Base-by-base conservation (phyloP, 1,284 basidiomycete species). In the Termitomyces sp. region DNA sequence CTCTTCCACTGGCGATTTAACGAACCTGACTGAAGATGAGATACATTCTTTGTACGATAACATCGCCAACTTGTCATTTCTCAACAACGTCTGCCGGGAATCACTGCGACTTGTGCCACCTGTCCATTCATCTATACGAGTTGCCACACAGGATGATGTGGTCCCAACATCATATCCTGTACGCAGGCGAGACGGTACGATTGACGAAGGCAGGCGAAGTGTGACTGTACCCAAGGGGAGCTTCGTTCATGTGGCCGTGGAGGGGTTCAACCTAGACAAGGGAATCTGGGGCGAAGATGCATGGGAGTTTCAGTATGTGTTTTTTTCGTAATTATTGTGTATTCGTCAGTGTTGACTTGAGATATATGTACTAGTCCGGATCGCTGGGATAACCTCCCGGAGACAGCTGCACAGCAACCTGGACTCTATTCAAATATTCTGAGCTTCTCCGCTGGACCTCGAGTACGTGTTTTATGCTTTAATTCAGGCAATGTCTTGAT, bases 71-170 rank as follows among this genome's bases (percentile, higher is more conserved):
- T 73, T 91, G n/a, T 81, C 84, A 1, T 88, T 80, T 58, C 76
- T 95, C 43, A 78, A 94, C 63, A 91, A 92, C 53, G 83, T 95
- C 26, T 73, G 81, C 19, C 80, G 83, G 47, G 92, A 94, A 69
- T 77, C 80, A 1, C 70, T 94, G 47, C 81, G 91, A 17, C 70
- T 92, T 34, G 80, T 88, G 26, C 86, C 91, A 2, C 90, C 90
- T 2, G 75, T 92, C n/a, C 87, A 91, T 66, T 90, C 87, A 2
- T 87, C 88, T 9, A 72, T 92, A 43, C 80, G 90, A 13, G 83
- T 88, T 4, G 86, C 90, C 5, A 84, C 78, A 1, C 76, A 80
- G 62, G 87, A 91, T 62, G 88, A 92, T 62, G 77, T 82, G 52
- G 76, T 93, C 15, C 91, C 91, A 0, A 82, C 83, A 2, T 78